These are phyloP conservation scores for Geosmithia putterillii DNA, from an alignment of 2,329 filamentous ascomycete species.

Conservation along the genomic window DNA sequence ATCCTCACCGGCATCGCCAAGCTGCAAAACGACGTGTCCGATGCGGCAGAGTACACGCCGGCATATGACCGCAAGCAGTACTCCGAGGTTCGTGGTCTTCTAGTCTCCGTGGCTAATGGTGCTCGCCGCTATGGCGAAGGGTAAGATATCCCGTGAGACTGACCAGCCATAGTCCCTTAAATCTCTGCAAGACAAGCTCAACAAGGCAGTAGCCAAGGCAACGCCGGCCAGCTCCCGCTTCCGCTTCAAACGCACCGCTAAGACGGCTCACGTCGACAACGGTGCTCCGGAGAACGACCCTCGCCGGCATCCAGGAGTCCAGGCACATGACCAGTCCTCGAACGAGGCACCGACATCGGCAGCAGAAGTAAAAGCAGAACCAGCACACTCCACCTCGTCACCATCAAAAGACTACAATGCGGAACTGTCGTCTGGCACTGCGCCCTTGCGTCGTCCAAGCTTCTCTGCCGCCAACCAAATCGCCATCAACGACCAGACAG, in stretches of 20 bases:
- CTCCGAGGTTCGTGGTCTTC: conserved; percentile 44
- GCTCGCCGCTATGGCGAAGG: conserved; percentile 2
- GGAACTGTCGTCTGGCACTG: conserved; percentile 14
- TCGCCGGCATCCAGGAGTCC: conserved; percentile 23
- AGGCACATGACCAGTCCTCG: conserved; percentile 11
- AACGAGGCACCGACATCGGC: not conserved
- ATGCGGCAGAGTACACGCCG: conserved; percentile 70
- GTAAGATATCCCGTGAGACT: not conserved
- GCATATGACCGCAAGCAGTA: conserved; percentile 86
- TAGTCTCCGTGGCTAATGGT: not conserved
- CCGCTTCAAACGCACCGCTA: conserved; percentile 49
- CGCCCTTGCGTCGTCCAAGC: conserved; percentile 42
- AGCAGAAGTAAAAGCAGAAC: not conserved
- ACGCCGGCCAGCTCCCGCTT: conserved; percentile 65
- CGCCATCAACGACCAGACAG: conserved; percentile 52
- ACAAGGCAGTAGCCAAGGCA: conserved; percentile 53
- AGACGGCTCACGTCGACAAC: conserved; percentile 25
- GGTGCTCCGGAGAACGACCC: conserved; percentile 28
- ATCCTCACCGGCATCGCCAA: conserved; percentile 68
- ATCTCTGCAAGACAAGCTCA: conserved; percentile 64
- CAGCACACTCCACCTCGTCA: conserved; percentile 10
- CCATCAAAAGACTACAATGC: conserved; percentile 16
- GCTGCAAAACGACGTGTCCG: conserved; percentile 73
- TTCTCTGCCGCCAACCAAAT: conserved; percentile 52
- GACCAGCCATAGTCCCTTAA: conserved; percentile 55